Evolutionary conservation across 2,329 filamentous ascomycete species (phyloP), one percentile per base, ranked within the genome.

Genomic region (Hypoxylon sp.): DNA sequence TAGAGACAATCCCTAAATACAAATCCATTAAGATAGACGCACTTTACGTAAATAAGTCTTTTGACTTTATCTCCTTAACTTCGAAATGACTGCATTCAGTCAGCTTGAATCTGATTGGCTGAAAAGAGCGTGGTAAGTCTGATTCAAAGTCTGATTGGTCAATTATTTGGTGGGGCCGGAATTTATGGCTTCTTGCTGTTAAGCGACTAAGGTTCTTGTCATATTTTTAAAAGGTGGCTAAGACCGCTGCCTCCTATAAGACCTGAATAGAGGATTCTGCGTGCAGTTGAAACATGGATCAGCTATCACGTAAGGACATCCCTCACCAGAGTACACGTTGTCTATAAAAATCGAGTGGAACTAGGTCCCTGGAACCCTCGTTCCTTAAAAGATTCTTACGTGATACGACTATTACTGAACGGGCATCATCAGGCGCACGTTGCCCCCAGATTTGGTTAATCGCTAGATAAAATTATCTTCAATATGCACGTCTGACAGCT

Each of bases 401-500:
- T 61, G 36, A 61, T 61, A 53, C 45, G 45, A 36, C 36, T 34
- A 60, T n/a, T 3, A 30, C 34, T n/a, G n/a, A 48, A 48, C 41
- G 25, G 58, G 19, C 19, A 55, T 38, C 19, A 46, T 14, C 34
- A 30, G 41, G n/a, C 59, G 59, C 49, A 55, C 21, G 36, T 52
- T 60, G 17, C 19, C 28, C n/a, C 57, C 59, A 13, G 13, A 41
- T 50, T 49, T 30, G 23, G 50, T 41, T 17, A 43, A 21, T 11
- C 25, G 32, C 21, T 14, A 14, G 50, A 55, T 43, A 61, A 28
- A 55, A 49, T 53, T 53, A 49, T 52, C 49, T 61, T 13, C 36
- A 14, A 38, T 49, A 52, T 61, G 59, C 49, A 49, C 19, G 59
- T 62, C 59, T 62, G 59, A 55, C 50, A 49, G 45, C 45, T 43